phyloP scores from a whole-genome alignment of 1,284 basidiomycete genomes.

The Hymenochaete sp. region DNA sequence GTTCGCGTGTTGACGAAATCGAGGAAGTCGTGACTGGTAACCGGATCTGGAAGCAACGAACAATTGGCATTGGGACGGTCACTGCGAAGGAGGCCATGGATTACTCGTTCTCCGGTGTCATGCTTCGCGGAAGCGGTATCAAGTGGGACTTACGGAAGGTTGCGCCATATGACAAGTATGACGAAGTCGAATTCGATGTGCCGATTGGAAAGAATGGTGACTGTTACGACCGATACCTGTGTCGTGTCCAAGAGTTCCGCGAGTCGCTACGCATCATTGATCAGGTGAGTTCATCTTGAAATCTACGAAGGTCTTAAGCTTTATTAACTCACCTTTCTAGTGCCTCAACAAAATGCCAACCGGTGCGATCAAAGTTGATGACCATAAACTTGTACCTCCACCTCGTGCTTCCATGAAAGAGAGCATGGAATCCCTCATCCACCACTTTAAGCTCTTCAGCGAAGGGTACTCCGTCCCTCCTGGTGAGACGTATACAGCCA shows the following conservation, averaged over 20 bases:
- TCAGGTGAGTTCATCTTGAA: constrained; percentile 38
- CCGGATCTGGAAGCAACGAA: constrained; percentile 96
- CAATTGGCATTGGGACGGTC: constrained; percentile 85
- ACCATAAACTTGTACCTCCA: constrained; percentile 96
- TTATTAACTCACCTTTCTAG: constrained; percentile 30
- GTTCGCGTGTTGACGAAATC: constrained; percentile 88
- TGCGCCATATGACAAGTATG: constrained; percentile 94
- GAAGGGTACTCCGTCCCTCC: constrained; percentile 98
- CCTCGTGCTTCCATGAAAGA: constrained; percentile 98
- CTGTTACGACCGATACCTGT: constrained; percentile 94
- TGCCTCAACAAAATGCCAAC: constrained; percentile 97
- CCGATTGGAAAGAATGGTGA: constrained; percentile 96
- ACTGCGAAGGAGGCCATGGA: constrained; percentile 90
- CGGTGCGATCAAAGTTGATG: constrained; percentile 91
- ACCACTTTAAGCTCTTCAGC: constrained; percentile 98
- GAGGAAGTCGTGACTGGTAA: constrained; percentile 98
- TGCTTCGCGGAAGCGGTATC: constrained; percentile 91
- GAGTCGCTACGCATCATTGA: constrained; percentile 88
- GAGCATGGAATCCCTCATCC: constrained; percentile 95
- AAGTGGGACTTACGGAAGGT: constrained; percentile 95
- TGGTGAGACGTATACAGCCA: constrained; percentile 94
- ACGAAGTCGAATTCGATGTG: constrained; percentile 96
- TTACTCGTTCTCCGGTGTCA: constrained; percentile 94
- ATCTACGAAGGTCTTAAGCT: not conserved
- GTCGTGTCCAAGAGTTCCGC: constrained; percentile 97